Base-by-base conservation (phyloP, 768 basidiomycete species). In the Agrocybe praecox region DNA sequence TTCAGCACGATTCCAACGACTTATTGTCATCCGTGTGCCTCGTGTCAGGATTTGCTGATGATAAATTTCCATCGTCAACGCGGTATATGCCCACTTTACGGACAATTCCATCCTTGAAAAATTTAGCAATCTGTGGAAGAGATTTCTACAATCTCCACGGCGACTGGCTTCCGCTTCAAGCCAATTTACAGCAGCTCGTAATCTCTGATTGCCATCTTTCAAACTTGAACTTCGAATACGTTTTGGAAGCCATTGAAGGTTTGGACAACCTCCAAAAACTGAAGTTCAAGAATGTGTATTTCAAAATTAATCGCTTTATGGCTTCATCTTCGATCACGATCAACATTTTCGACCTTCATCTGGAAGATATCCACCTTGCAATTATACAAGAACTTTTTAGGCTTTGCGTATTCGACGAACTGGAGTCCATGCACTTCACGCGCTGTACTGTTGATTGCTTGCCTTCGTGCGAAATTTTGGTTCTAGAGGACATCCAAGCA, bases 171-270 rank as follows among this genome's bases (percentile, higher is more conserved):
- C 18, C 21, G 10, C 46, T 47, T 12, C 46, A 47, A 19, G 9
- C 46, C 18, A 54, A 54, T 15, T 21, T 56, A 4, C 33, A 49
- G 23, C 48, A 56, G 6, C 42, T 56, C 34, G 40, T 56, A 19
- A 49, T 56, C 19, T 49, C 29, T 14, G 32, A 56, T 23, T 49
- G 49, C 40, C 18, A 34, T 14, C 19, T 40, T 11, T 19, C 36
- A 1, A 43, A 26, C 9, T n/a, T 36, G 6, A 21, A 21, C 8
- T 19, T 56, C 17, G 40, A 17, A 6, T n/a, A 49, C 7, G 21
- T 56, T 14, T 10, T 56, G 18, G 34, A 21, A 18, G 43, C 21
- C 34, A 22, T 56, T n/a, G 17, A 49, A 4, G 18, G 10, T 12
- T 23, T 49, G 21, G 22, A 47, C 21, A 43, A 49, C 14, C 55